phyloP scores from a whole-genome alignment of 2,329 filamentous ascomycete species.

The Aspergillus floridensis region DNA sequence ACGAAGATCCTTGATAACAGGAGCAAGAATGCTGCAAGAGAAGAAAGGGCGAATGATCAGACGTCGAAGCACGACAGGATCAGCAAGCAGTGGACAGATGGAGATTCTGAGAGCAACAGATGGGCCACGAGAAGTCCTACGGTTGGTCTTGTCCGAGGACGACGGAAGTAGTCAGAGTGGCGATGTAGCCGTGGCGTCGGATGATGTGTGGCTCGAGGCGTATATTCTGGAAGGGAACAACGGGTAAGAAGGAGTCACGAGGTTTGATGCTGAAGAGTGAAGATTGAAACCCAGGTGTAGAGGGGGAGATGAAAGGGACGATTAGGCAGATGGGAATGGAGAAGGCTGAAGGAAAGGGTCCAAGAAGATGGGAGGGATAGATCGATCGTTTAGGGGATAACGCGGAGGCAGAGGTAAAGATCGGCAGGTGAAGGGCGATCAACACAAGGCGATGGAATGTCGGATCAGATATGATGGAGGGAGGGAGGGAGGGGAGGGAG shows the following conservation, averaged over 20 bases:
- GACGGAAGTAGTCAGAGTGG: slow-evolving; percentile 12
- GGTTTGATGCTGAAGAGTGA: neutral
- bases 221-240: slow-evolving; percentile 8
- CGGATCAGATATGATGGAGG: slow-evolving; percentile 26
- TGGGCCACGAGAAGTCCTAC: slow-evolving; percentile 10
- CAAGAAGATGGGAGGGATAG: slow-evolving; percentile 12
- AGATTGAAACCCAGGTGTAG: slow-evolving; percentile 4
- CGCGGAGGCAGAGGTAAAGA: slow-evolving; percentile 10
- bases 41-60: slow-evolving; percentile 13
- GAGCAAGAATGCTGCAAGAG: slow-evolving; percentile 4
- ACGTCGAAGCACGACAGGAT: slow-evolving; percentile 4
- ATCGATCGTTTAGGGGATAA: slow-evolving; percentile 7
- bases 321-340: slow-evolving; percentile 7
- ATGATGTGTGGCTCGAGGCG: neutral
- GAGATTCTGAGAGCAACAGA: slow-evolving; percentile 7
- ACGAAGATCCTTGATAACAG: slow-evolving; percentile 17
- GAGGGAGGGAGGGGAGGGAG: neutral
- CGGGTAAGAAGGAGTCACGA: slow-evolving; percentile 14
- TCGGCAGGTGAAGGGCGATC: slow-evolving; percentile 18
- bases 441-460: slow-evolving; percentile 14
- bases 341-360: slow-evolving; percentile 7
- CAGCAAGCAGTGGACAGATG: slow-evolving; percentile 1
- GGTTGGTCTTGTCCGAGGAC: slow-evolving; percentile 9
- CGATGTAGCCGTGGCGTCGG: slow-evolving; percentile 11
- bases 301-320: slow-evolving; percentile 7